Conservation (phyloP, 2,329 filamentous ascomycete genomes). For the Paracamarosporium sp. region DNA sequence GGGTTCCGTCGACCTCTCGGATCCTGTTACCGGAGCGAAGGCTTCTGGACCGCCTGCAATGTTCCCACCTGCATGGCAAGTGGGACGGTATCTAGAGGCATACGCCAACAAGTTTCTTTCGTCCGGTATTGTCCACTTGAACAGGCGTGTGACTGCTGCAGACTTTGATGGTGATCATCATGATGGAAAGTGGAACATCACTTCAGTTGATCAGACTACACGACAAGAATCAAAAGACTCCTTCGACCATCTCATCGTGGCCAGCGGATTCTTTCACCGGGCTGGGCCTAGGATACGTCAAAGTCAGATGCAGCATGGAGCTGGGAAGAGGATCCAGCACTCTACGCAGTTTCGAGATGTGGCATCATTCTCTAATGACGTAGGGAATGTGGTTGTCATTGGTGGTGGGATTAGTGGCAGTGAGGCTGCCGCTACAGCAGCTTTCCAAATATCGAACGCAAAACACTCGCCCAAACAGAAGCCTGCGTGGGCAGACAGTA, state of each 20-base stretch:
- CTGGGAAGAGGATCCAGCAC: conserved; percentile 27
- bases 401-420: conserved; percentile 85
- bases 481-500: conserved; percentile 50
- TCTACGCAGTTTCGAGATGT: conserved; percentile 38
- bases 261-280: conserved; percentile 75
- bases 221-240: conserved; percentile 16
- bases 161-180: conserved; percentile 15
- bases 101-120: conserved; percentile 68
- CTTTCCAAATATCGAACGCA: conserved; percentile 72
- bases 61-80: conserved; percentile 78
- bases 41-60: conserved; percentile 56
- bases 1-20: conserved; percentile 54
- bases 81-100: conserved; percentile 72
- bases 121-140: conserved; percentile 58
- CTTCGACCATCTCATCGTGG: conserved; percentile 76
- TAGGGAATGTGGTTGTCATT: conserved; percentile 72
- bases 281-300: conserved; percentile 19
- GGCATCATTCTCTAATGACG: conserved; percentile 18
- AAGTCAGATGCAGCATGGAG: conserved; percentile 4
- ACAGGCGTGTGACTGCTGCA: conserved; percentile 43
- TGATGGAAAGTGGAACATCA: conserved; percentile 27
- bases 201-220: conserved; percentile 20
- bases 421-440: conserved; percentile 76
- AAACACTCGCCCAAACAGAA: conserved; percentile 57
- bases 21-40: conserved; percentile 10